Base-by-base conservation (phyloP, 202 grass and related monocot species). In the Zizania palustris region DNA sequence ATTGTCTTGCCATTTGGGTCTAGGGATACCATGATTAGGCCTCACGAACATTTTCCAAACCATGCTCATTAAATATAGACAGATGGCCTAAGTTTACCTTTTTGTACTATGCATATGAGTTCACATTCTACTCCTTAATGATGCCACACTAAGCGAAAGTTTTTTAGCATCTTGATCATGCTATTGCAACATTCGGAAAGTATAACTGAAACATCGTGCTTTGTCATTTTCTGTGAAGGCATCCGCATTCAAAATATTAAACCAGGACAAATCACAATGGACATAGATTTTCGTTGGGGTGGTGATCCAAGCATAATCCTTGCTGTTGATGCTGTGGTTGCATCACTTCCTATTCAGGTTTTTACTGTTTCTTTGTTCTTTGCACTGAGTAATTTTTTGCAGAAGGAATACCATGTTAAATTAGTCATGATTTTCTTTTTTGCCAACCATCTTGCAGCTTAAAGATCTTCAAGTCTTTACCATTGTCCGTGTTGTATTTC, bases 251-350 rank as follows among this genome's bases (percentile, higher is more conserved):
- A 97, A 73, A 97, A 82, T 85, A 83, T 97, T 78, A 85, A 93
- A 76, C 82, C 92, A 79, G 91, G 95, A 33, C 91, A 97, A 83
- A 94, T 97, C 67, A 94, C 71, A 81, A 97, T 94, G 91, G 91
- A 97, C 77, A 86, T 97, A 84, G 95, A 97, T 86, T 87, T 97
- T 56, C 87, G 95, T 54, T 97, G 95, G 95, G 95, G 95, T 75
- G 95, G 95, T 80, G 80, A 94, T 84, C 91, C 89, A 69, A 97
- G 85, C 70, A 94, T 97, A 82, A 94, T 97, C 80, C 95, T 97
- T 77, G 91, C 82, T 70, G 95, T 97, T 82, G 91, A 97, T 36
- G 89, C 95, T 84, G 38, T 82, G 33, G 89, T 97, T 78, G 95
- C 95, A 76, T 94, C 95, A 75, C 76, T 97, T 58, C 95, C 95